Evolutionary conservation across 441 rosid genomes (phyloP), one percentile per base, ranked within the genome.

Genomic region (Flueggea neowawraea): DNA sequence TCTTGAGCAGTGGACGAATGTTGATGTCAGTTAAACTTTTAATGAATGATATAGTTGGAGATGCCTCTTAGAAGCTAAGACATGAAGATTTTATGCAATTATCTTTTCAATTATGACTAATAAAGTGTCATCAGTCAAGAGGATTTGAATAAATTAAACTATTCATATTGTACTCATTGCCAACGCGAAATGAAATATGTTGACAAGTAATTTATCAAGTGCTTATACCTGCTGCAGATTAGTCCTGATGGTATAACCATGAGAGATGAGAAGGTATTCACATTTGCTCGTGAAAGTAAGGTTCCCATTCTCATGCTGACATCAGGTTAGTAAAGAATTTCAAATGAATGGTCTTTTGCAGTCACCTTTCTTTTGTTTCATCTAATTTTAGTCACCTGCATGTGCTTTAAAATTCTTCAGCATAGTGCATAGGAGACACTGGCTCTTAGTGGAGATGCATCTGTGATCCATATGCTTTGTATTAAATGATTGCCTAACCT

Each of bases 191-290:
- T 47, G n/a, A 47, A 47, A 47, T 9, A 4, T 14, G 9, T 47
- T 11, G 4, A 9, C 9, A 6, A 10, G 39, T 47, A 51, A 49
- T 32, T 31, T 52, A n/a, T 58, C 33, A 61, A 17, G 15, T 50
- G 73, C 41, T 64, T 44, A 59, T 62, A 51, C 55, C 17, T 62
- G 45, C n/a, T 78, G 68, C 92, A 91, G 98, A 60, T 95, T 53
- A 91, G 87, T 69, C 95, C 96, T 6, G 85, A 72, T 52, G 99
- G 99, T 11, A 64, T 95, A 74, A 70, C 77, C 7, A 69, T 67
- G 41, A 84, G 99, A 77, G 99, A 95, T 57, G 99, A 95, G 82
- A 95, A 77, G 80, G 95, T 91, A 47, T 91, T 91, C 75, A 75
- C 66, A 70, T 85, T 83, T 75, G 96, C 98, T 70, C 84, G 85